Conservation (phyloP, 2,329 filamentous ascomycete species). For the Penicillium occitanis region DNA sequence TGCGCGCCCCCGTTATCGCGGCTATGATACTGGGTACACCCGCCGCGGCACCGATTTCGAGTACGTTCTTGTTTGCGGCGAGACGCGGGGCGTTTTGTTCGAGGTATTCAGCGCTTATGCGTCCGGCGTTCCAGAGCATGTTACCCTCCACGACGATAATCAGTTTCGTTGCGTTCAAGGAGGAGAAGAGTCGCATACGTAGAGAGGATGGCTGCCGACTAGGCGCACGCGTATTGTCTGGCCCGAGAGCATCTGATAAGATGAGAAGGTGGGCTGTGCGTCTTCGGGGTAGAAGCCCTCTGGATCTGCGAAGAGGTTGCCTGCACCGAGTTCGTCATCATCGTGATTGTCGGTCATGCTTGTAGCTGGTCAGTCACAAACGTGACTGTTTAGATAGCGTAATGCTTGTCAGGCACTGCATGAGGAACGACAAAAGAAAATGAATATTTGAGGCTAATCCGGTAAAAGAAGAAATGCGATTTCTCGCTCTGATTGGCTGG, state of each 20-base stretch:
- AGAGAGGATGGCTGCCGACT: conserved; percentile 82
- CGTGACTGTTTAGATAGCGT: neutral
- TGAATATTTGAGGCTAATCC: conserved; percentile 4
- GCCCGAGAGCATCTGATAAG: conserved; percentile 68
- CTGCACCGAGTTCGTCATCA: conserved; percentile 27
- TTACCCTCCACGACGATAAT: conserved; percentile 61
- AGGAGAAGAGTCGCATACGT: conserved; percentile 54
- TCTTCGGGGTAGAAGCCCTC: conserved; percentile 76
- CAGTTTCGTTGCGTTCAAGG: neutral
- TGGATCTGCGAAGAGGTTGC: conserved; percentile 74
- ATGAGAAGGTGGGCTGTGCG: conserved; percentile 70
- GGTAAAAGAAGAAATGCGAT: neutral
- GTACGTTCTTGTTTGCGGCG: conserved; percentile 67
- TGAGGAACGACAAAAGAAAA: neutral
- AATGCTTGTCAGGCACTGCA: neutral
- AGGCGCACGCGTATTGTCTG: conserved; percentile 68
- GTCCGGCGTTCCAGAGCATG: conserved; percentile 85
- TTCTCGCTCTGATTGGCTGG: conserved; percentile 1
- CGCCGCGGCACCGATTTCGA: conserved; percentile 86
- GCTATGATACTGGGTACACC: conserved; percentile 80
- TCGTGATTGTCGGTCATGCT: conserved; percentile 27
- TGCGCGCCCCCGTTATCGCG: conserved; percentile 67
- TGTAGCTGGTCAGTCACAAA: neutral
- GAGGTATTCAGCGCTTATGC: conserved; percentile 74
- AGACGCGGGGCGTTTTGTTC: conserved; percentile 63